phyloP scores from a whole-genome alignment of 1,284 basidiomycete species.

The Wolfiporia cocos region DNA sequence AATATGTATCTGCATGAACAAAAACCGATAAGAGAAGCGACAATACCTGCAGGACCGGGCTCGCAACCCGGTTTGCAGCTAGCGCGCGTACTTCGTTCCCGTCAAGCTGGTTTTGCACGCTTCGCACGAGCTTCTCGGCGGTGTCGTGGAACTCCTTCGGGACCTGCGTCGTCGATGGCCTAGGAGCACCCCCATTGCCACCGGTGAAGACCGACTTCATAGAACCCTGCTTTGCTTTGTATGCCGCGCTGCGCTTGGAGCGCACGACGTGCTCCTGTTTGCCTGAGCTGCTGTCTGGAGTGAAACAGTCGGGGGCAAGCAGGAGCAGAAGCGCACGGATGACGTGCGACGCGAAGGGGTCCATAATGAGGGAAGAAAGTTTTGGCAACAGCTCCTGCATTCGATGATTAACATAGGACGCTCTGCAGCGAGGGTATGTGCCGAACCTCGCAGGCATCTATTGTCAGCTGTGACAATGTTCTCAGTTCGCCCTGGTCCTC shows the following conservation, averaged over 20 bases:
- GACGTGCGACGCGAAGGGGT: slow-evolving; percentile 87
- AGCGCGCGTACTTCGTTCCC: slow-evolving; percentile 79
- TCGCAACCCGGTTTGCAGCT: slow-evolving; percentile 77
- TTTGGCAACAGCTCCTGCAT: slow-evolving; percentile 62
- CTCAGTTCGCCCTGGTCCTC: slow-evolving; percentile 67
- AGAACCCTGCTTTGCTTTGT: slow-evolving; percentile 69
- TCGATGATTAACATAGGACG: too few relatives aligned
- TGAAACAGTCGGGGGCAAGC: slow-evolving; percentile 52
- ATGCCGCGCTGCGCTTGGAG: slow-evolving; percentile 73
- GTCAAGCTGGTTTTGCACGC: slow-evolving; percentile 46
- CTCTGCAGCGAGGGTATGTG: too few relatives aligned
- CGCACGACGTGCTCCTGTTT: slow-evolving; percentile 36
- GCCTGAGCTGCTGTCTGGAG: slow-evolving; percentile 28
- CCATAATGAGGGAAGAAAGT: slow-evolving; percentile 62
- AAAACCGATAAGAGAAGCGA: too few relatives aligned
- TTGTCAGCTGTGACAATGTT: slow-evolving; percentile 62
- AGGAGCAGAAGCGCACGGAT: slow-evolving; percentile 74
- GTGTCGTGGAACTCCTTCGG: slow-evolving; percentile 48
- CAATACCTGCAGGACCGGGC: slow-evolving; percentile 71
- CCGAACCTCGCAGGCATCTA: slow-evolving; percentile 61
- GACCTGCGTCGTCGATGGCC: slow-evolving; percentile 22
- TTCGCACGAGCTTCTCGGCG: slow-evolving; percentile 47
- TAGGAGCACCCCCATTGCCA: slow-evolving; percentile 36
- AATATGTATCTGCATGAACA: too few relatives aligned
- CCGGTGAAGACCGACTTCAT: slow-evolving; percentile 67